phyloP scores from a whole-genome alignment of 169 alveolate species.

The Neospora caninum region DNA sequence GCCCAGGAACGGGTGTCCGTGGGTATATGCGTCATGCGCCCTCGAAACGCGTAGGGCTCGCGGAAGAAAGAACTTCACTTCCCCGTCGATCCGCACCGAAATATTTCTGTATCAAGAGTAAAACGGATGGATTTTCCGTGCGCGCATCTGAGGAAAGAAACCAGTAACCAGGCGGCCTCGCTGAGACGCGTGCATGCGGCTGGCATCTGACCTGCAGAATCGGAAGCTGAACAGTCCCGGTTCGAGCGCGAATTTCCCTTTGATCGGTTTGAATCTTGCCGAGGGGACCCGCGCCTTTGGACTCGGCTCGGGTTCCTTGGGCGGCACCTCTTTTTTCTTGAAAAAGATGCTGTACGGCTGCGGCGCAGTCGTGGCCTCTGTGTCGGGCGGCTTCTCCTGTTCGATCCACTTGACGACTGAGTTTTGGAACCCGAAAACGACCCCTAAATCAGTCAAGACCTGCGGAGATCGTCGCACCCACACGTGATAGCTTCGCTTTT shows the following conservation, averaged over 20 bases:
- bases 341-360: not conserved
- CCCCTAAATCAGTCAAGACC: conserved; percentile 36
- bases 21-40: no score
- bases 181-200: not conserved
- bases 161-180: no score
- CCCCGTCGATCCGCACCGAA: no score
- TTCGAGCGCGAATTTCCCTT: not conserved
- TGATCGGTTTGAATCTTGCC: not conserved
- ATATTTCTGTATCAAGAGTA: no score
- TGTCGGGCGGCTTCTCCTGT: conserved; percentile 3
- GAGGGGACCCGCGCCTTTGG: conserved; percentile 16
- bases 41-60: no score
- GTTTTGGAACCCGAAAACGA: conserved; percentile 12
- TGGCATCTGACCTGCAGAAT: not conserved
- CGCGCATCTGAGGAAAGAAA: no score
- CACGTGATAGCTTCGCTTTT: not conserved
- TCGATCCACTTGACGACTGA: not conserved
- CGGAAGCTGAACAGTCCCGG: conserved; percentile 22
- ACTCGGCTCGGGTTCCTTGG: not conserved
- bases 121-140: no score
- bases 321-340: not conserved
- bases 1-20: no score
- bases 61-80: no score
- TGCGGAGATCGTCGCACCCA: not conserved
- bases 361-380: not conserved